Evolutionary conservation across 2,329 filamentous ascomycete species (phyloP), one percentile per base, ranked within the genome.

Genomic region (Plenodomus biglobosus): DNA sequence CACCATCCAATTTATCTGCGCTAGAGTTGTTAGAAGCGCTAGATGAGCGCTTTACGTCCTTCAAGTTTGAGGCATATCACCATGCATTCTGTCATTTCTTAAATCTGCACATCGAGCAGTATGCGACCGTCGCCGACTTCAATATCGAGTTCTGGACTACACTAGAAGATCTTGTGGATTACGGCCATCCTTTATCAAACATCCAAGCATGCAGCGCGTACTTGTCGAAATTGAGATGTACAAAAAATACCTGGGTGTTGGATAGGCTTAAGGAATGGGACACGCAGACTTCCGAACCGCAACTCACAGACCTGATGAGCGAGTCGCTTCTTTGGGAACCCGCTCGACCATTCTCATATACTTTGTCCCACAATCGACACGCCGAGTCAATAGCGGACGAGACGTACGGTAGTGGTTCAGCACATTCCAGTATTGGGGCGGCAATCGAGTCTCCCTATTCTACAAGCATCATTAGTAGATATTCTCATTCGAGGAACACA

Each of bases 11-110:
- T 17, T 54, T 66, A 53, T 68, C 49, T 10, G 65, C 69, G 3
- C 55, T 63, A 36, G 59, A 72, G 17, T 68, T 72, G 59, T 40
- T 71, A 8, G 56, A 66, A 38, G 58, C 59, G 15, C 44, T 72
- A 27, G 68, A 71, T 34, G 52, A 55, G 13, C 61, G 47, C 2
- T 72, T 68, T 40, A 44, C 38, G 7, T 35, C 48, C 0, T 69
- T 69, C 52, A 65, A 58, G 16, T 72, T 72, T 30, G 61, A 67
- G 34, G 60, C 67, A 19, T 72, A 68, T 40, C 69, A 72, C 36
- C 69, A 72, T 42, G 59, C 61, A 3, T 71, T 69, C 47, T 71
- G 69, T 47, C 65, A 70, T 36, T 72, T 72, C 36, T 56, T 72
- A 17, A 71, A 70, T 43, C 56, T 72, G 2, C 67, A 69, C 56